Base-by-base conservation (phyloP, 2,329 filamentous ascomycete genomes). In the Dothistroma pini region DNA sequence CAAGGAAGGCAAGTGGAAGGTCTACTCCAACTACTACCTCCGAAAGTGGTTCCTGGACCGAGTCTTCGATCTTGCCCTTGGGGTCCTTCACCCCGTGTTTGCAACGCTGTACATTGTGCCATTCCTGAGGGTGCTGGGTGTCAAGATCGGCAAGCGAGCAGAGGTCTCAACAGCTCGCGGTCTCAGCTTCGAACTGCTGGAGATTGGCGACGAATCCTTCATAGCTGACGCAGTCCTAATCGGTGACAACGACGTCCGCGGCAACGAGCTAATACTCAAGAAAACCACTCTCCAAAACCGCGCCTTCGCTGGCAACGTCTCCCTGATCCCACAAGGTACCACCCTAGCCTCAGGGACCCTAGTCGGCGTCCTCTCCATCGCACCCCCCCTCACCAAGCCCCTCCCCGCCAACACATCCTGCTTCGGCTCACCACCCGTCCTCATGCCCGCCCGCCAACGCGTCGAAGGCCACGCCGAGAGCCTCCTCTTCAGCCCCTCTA, bases 401-500 rank as follows among this genome's bases (percentile, higher is more conserved):
- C 57, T 68, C 9, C 44, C 58, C 2, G 56, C 44, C 9, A 65
- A 65, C 32, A 64, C 59, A 12, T 68, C 66, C n/a, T 68, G 66
- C 58, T 68, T 68, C 48, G 66, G 66, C 7, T 63, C 62, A 1
- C 66, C 66, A 11, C 67, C 67, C 12, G 67, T 69, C 12, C 59
- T 65, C 14, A 69, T 69, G 67, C 67, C 67, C 25, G 61, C 65
- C 48, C 67, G 67, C 10, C 65, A 69, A n/a, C 63, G 66, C 8
- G 60, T 55, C 34, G 63, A 67, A 58, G 67, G 67, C 4, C 63
- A 68, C 49, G 57, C 55, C 21, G 63, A 69, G 55, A 60, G 63
- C 14, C 62, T 66, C 16, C 66, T 67, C 29, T 69, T 69, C 63
- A 51, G 55, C 2, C 68, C 68, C 5, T 65, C 65, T 4, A 63